A percentile compares a stretch with the other conserved stretches of the same genome.
These are phyloP conservation scores for Geotrichum macrosporum DNA, from an alignment of 1,139 yeast species.

Conservation along the genomic window DNA sequence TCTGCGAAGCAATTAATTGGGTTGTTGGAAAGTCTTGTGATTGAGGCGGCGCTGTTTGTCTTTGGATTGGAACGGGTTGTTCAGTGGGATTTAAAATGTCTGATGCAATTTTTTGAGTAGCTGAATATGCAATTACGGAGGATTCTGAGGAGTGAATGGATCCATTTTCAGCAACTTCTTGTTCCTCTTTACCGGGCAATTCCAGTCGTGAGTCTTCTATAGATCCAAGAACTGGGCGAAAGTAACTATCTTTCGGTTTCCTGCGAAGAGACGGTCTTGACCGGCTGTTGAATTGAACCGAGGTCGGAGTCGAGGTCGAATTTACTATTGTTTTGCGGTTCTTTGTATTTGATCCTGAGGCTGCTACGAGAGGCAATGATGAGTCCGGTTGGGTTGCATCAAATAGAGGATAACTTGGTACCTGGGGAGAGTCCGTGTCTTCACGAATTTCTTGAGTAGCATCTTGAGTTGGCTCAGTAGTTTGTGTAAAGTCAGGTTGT, in stretches of 20 bases:
- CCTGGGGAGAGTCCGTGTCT: constrained; percentile 2
- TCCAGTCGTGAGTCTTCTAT: too few species aligned
- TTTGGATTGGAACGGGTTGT: not conserved
- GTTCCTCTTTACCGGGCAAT: too few species aligned
- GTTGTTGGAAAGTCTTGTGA: constrained; percentile 2
- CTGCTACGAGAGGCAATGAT: not conserved
- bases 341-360: too few species aligned
- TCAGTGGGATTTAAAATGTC: not conserved
- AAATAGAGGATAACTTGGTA: not conserved
- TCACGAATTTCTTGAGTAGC: constrained; percentile 5
- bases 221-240: too few species aligned
- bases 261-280: too few species aligned
- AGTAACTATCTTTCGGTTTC: too few species aligned
- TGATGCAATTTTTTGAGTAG: not conserved
- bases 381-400: not conserved
- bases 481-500: not conserved
- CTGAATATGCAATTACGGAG: too few species aligned
- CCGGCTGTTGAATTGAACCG: too few species aligned
- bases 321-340: too few species aligned
- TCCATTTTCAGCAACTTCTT: too few species aligned
- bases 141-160: too few species aligned
- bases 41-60: not conserved
- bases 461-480: constrained; percentile 7
- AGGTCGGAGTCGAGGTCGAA: too few species aligned
- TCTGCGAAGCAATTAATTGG: not conserved